Evolutionary conservation across 768 basidiomycete species (phyloP).

Genomic region (Lactarius deliciosus): DNA sequence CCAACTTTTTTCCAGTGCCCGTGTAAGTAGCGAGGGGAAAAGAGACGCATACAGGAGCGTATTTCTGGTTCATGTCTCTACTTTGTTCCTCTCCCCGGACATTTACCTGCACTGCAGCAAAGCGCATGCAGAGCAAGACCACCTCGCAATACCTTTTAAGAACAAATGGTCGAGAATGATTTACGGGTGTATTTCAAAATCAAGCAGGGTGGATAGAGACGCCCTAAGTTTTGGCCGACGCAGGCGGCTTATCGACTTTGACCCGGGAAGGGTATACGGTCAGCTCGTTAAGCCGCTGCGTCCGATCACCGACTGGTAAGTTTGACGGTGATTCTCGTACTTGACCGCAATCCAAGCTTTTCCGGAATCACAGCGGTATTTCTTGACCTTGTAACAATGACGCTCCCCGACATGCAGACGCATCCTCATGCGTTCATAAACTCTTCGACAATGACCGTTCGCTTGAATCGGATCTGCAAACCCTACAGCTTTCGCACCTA

Average conservation of each 20-base stretch:
- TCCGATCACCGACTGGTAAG: not conserved
- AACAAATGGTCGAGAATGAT: not conserved
- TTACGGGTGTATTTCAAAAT: not conserved
- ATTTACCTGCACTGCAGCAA: not conserved
- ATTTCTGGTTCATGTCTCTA: not conserved
- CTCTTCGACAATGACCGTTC: slow-evolving; percentile 87
- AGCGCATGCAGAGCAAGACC: not conserved
- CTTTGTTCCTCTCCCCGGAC: not conserved
- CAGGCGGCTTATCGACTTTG: not conserved
- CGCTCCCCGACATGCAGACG: slow-evolving; percentile 73
- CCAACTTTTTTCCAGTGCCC: not conserved
- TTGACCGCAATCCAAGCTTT: slow-evolving; percentile 52
- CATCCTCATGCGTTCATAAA: slow-evolving; percentile 58
- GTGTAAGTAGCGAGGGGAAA: not conserved
- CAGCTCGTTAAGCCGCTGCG: not conserved
- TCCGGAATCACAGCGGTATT: slow-evolving; percentile 57
- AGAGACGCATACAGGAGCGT: not conserved
- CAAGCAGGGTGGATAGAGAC: not conserved
- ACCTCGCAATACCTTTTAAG: not conserved
- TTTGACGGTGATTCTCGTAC: not conserved
- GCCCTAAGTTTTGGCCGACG: not conserved
- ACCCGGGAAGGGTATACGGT: not conserved
- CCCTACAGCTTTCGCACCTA: slow-evolving; percentile 83
- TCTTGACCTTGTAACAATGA: slow-evolving; percentile 69
- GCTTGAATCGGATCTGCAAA: slow-evolving; percentile 88